Evolutionary conservation across 306 rosid genomes (phyloP).

Genomic region (Malus domestica): ASM211411v1 NC_041795.1:32147501-32148000

Average conservation of each 20-base stretch:
- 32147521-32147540: no score
- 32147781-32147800: background rate
- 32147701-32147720: background rate
- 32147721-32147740: background rate
- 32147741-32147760: background rate
- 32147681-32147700: background rate
- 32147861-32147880: background rate
- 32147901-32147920: background rate
- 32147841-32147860: background rate
- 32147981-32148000: background rate
- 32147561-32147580: rapidly evolving
- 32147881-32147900: background rate
- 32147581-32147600: rapidly evolving
- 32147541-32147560: rapidly evolving
- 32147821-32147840: background rate
- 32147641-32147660: background rate
- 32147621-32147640: rapidly evolving
- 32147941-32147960: background rate
- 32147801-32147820: background rate
- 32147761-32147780: background rate
- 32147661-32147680: background rate
- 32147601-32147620: rapidly evolving
- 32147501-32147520: rapidly evolving
- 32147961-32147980: background rate
- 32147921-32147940: background rate